Percentiles rank a stretch among this genome's conserved stretches.
These are phyloP conservation scores for Dissophora globulifera DNA, from an alignment of 192 early-diverging fungal species.

Conservation along the genomic window DNA sequence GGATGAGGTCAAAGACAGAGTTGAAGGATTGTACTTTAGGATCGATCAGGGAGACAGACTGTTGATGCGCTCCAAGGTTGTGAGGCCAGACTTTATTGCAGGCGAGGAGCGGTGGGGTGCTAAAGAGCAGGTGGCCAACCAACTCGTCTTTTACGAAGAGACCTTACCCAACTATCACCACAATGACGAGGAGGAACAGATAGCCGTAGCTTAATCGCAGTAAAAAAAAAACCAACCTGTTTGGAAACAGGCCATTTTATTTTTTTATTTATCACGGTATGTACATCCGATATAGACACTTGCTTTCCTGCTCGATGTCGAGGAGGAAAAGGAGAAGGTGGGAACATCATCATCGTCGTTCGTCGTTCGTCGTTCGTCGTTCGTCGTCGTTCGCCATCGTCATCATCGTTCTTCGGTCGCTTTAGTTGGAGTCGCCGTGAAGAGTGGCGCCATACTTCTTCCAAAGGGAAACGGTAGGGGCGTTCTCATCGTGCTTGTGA, in stretches of 20 bases:
- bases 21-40: slow-evolving; percentile 45
- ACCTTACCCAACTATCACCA: slow-evolving; percentile 3
- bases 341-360: too few relatives aligned
- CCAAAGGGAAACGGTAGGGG: slow-evolving; percentile 44
- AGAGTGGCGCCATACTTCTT: slow-evolving; percentile 3
- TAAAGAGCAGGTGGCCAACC: slow-evolving; percentile 44
- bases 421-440: not conserved
- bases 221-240: too few relatives aligned
- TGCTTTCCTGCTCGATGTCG: too few relatives aligned
- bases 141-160: not conserved
- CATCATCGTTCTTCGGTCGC: too few relatives aligned
- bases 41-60: slow-evolving; percentile 50
- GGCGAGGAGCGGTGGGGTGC: slow-evolving; percentile 48
- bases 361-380: too few relatives aligned
- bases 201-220: not conserved
- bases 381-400: too few relatives aligned
- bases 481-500: not conserved
- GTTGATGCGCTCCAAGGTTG: slow-evolving; percentile 44
- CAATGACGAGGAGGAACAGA: not conserved
- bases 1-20: too few relatives aligned
- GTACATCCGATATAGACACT: not conserved
- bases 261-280: too few relatives aligned
- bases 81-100: slow-evolving; percentile 46
- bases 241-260: not conserved
- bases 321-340: too few relatives aligned